A percentile compares a stretch with the other conserved stretches of the same genome.
Evolutionary conservation across 257 asterid genomes (phyloP).

Genomic region (Paraleonurus japonicus): DNA sequence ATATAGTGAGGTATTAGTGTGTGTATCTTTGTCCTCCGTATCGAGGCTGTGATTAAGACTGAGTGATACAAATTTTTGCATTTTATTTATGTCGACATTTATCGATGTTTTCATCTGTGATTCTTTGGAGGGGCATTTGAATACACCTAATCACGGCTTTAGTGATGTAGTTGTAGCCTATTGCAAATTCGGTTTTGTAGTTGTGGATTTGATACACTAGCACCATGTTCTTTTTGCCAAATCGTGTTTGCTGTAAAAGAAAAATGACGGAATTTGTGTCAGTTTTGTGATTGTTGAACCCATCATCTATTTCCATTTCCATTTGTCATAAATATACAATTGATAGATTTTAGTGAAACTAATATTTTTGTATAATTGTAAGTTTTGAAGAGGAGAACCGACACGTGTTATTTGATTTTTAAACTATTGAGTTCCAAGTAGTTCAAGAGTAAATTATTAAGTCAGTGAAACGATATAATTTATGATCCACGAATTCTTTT

Average conservation of each 20-base stretch:
- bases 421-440: too few species aligned
- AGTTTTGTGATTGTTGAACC: not conserved
- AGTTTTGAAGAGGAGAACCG: too few species aligned
- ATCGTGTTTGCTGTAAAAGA: not conserved
- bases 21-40: not conserved
- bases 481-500: too few species aligned
- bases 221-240: not conserved
- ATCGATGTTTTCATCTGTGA: conserved; percentile 6
- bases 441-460: too few species aligned
- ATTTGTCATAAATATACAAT: not conserved
- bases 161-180: not conserved
- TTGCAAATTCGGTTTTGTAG: conserved; percentile 7
- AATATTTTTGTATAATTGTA: too few species aligned
- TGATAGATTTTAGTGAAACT: too few species aligned
- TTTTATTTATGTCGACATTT: not conserved
- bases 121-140: conserved; percentile 21
- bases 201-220: not conserved
- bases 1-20: conserved; percentile 52
- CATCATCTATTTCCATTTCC: not conserved
- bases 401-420: too few species aligned
- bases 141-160: conserved; percentile 18
- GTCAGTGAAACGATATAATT: too few species aligned
- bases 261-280: not conserved
- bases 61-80: not conserved
- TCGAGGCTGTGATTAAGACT: not conserved